Evolutionary conservation across 2,329 filamentous ascomycete genomes (phyloP).

Genomic region (Aspergillus phoenicis): DNA sequence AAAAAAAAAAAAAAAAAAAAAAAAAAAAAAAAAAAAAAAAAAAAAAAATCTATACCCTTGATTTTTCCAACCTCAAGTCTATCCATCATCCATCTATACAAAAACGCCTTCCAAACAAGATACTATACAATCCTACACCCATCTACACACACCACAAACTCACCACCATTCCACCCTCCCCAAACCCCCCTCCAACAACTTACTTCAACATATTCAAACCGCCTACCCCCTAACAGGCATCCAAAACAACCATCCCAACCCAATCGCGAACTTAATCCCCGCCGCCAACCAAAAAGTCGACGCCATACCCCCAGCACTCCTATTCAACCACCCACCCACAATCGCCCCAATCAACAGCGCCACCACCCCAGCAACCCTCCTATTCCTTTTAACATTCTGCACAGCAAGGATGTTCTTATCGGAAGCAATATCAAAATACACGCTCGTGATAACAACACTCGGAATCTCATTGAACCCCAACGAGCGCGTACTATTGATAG

Average conservation of each 20-base stretch:
- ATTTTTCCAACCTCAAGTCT: background rate
- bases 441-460: constrained; percentile 50
- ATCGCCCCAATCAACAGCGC: constrained; percentile 45
- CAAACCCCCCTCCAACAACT: background rate
- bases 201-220: background rate
- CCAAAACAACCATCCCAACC: constrained; percentile 44
- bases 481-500: constrained; percentile 46
- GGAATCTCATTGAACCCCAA: constrained; percentile 49
- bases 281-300: constrained; percentile 48
- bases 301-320: constrained; percentile 46
- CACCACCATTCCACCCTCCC: background rate
- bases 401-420: constrained; percentile 40
- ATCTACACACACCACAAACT: too few species aligned
- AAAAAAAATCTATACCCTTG: background rate
- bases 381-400: constrained; percentile 44
- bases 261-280: constrained; percentile 43
- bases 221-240: constrained; percentile 19
- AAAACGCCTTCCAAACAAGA: background rate
- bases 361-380: constrained; percentile 42
- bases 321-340: constrained; percentile 47
- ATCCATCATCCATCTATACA: background rate
- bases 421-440: constrained; percentile 50
- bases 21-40: too few species aligned
- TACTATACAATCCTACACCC: background rate
- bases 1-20: too few species aligned